Base-by-base conservation (phyloP, 495 filamentous ascomycete genomes). In the Cercophora newfieldiana region DNA sequence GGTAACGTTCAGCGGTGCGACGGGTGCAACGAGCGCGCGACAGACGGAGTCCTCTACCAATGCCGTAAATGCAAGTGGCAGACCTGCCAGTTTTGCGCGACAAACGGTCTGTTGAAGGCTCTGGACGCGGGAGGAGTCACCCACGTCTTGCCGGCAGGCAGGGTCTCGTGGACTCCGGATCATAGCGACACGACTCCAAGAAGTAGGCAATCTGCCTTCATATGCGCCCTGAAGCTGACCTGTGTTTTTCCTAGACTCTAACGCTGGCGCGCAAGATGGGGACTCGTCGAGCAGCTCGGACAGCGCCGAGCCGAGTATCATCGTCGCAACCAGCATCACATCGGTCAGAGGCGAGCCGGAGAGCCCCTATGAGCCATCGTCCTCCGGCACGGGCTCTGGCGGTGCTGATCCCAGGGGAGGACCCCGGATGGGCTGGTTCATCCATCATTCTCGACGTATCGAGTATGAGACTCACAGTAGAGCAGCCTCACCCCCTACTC, bases 1-100 rank as follows among this genome's bases (percentile, higher is more conserved):
- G 66, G 72, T 3, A 64, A 61, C n/a, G 65, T 74, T 7, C 66
- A 63, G 56, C 72, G 69, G 65, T 73, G 72, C 62, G 70, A 73
- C 56, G 66, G 51, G 6, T 74, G 72, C 62, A 60, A 71, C 56
- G 44, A 31, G 0, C 71, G 68, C 3, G 51, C 72, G 2, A 58
- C 22, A 16, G 19, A 19, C 1, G 70, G 71, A 0, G 61, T 58
- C 2, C 58, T 72, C 0, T 60, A 66, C 6, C 14, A 44, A 14
- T 71, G 70, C 56, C 2, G 7, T 1, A 24, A 3, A 1, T 74
- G 72, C 66, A 10, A n/a, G 1, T 12, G 69, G 22, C 60, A 64
- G 24, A 59, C 73, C 29, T 73, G 72, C 62, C 50, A 66, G 63
- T 8, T 26, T 8, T 74, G 72, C 37, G 66, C 61, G 0, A 44